Conservation (phyloP, 768 basidiomycete genomes). For the Trametes cingulata region DNA sequence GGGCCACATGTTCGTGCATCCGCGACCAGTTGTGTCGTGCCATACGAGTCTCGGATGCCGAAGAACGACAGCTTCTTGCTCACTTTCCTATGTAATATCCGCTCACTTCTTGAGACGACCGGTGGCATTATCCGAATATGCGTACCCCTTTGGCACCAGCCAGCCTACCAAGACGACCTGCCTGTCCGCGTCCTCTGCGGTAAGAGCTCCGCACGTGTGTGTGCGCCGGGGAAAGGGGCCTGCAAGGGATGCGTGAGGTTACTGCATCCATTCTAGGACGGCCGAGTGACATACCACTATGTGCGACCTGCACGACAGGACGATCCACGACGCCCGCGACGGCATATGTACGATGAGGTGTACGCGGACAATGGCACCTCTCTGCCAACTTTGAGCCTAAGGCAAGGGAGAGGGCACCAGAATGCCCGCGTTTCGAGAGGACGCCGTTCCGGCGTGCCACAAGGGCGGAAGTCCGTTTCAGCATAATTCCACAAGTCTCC, state of each 20-base stretch:
- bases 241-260: background rate
- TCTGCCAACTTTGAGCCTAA: background rate
- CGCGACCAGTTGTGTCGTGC: conserved; percentile 77
- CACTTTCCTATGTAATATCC: conserved; percentile 53
- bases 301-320: background rate
- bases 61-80: conserved; percentile 78
- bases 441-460: background rate
- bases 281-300: background rate
- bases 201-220: conserved; percentile 29
- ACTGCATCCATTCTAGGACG: background rate
- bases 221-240: conserved; percentile 29
- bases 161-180: conserved; percentile 77
- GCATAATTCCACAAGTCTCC: background rate
- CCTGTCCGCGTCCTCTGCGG: conserved; percentile 20
- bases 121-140: conserved; percentile 17
- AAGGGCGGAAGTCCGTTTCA: background rate
- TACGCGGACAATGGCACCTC: background rate
- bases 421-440: background rate
- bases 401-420: background rate
- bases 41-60: conserved; percentile 77
- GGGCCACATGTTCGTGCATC: conserved; percentile 36
- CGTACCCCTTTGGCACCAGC: conserved; percentile 81
- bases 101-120: background rate
- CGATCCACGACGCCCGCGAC: background rate
- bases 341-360: no score